Conservation (phyloP, 805 yeast species). For the Saturnispora besseyi region DNA sequence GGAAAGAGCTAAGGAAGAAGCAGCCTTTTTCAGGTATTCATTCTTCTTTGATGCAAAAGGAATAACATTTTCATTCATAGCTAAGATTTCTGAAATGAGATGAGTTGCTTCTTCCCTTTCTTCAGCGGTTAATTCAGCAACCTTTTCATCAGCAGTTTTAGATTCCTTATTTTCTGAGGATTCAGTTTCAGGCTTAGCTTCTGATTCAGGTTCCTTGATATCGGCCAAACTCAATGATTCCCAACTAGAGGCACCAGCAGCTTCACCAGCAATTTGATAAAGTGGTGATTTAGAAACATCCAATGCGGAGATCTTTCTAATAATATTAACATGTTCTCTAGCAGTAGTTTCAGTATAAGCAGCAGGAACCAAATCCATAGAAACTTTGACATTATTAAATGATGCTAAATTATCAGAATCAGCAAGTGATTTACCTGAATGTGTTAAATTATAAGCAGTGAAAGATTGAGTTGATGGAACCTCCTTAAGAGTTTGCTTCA, state of each 20-base stretch:
- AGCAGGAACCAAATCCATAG: constrained; percentile 39
- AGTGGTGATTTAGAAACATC: constrained; percentile 38
- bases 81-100: constrained; percentile 16
- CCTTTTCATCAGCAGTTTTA: constrained; percentile 15
- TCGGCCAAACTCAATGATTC: constrained; percentile 32
- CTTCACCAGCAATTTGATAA: constrained; percentile 27
- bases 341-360: constrained; percentile 55
- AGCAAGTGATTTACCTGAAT: constrained; percentile 24
- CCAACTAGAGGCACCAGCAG: constrained; percentile 47
- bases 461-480: constrained; percentile 48
- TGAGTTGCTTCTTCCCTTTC: constrained; percentile 21
- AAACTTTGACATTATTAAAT: constrained; percentile 20
- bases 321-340: constrained; percentile 50
- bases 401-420: constrained; percentile 23
- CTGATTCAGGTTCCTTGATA: constrained; percentile 13
- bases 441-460: constrained; percentile 48
- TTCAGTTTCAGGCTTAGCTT: constrained; percentile 10
- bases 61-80: constrained; percentile 3
- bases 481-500: constrained; percentile 50
- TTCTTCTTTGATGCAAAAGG: constrained; percentile 27
- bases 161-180: constrained; percentile 9
- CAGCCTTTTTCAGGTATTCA: constrained; percentile 36
- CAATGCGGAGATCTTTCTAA: constrained; percentile 53
- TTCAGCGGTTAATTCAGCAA: constrained; percentile 24
- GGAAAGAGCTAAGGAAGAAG: constrained; percentile 51